Percentiles rank a stretch among this genome's conserved stretches.
Conservation (phyloP, 495 filamentous ascomycete species). For the Oleoguttula mirabilis region DNA sequence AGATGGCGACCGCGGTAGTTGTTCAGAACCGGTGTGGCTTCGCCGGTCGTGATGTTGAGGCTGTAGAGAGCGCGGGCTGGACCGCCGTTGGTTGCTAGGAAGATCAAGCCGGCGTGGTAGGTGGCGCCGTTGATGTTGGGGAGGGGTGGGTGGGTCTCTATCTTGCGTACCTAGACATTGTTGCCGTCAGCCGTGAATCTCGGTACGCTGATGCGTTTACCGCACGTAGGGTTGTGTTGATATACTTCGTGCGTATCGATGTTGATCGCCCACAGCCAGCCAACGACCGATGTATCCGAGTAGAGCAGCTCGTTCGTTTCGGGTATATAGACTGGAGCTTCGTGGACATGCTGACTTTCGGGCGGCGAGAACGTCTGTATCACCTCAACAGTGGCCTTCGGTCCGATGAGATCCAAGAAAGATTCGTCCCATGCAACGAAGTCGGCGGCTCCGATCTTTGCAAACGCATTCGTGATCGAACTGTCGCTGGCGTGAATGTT, state of each 20-base stretch:
- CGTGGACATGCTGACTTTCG: conserved; percentile 9
- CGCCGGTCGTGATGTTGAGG: conserved; percentile 2
- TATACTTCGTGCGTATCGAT: conserved; percentile 8
- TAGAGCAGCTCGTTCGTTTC: conserved; percentile 14
- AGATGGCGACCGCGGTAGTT: conserved; percentile 10
- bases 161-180: conserved; percentile 5
- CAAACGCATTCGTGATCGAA: neutral
- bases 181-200: too few species aligned
- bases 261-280: conserved; percentile 12
- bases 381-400: conserved; percentile 5
- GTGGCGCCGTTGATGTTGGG: conserved; percentile 11
- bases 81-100: conserved; percentile 10
- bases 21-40: neutral
- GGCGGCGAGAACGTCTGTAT: conserved; percentile 5
- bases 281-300: conserved; percentile 6
- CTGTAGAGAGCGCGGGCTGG: conserved; percentile 1
- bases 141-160: conserved; percentile 6
- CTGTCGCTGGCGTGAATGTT: neutral
- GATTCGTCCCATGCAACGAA: conserved; percentile 10
- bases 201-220: too few species aligned
- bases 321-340: conserved; percentile 11
- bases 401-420: conserved; percentile 10
- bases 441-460: conserved; percentile 3
- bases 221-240: too few species aligned
- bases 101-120: conserved; percentile 1